phyloP scores from a whole-genome alignment of 176 grass and related monocot species.

The Avena atlantica region DNA sequence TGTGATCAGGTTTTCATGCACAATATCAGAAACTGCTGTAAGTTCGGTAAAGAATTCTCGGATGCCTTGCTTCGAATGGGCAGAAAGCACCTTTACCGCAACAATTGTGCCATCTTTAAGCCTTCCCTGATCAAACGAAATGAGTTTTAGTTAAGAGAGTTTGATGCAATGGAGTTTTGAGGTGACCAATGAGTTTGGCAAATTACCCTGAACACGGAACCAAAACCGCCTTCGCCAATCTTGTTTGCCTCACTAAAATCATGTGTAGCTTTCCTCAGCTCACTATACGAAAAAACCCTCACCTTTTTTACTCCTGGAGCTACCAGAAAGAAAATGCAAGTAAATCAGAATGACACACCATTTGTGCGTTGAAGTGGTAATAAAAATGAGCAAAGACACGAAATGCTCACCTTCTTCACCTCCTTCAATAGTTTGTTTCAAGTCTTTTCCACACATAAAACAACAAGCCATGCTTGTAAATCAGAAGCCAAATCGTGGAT shows the following conservation, averaged over 20 bases:
- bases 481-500: conserved; percentile 23
- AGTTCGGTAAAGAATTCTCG: conserved; percentile 75
- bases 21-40: conserved; percentile 62
- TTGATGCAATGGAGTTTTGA: conserved; percentile 12
- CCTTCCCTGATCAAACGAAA: conserved; percentile 65
- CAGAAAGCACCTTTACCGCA: conserved; percentile 82
- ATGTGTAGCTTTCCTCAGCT: conserved; percentile 77
- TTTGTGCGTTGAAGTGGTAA: background rate
- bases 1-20: conserved; percentile 81
- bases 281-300: conserved; percentile 73
- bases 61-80: conserved; percentile 76
- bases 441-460: conserved; percentile 42
- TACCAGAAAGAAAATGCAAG: conserved; percentile 39
- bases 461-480: conserved; percentile 50
- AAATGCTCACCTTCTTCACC: conserved; percentile 48
- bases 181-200: conserved; percentile 14
- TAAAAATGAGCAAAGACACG: background rate
- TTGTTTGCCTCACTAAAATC: conserved; percentile 79
- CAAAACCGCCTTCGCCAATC: conserved; percentile 84
- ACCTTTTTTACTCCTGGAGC: conserved; percentile 55
- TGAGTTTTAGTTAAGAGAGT: conserved; percentile 26
- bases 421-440: conserved; percentile 40
- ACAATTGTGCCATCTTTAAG: conserved; percentile 75
- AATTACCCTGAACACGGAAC: conserved; percentile 85
- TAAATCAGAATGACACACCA: conserved; percentile 13